phyloP scores from a whole-genome alignment of 75 land plant species.

The Ceratopteris richardii region DNA sequence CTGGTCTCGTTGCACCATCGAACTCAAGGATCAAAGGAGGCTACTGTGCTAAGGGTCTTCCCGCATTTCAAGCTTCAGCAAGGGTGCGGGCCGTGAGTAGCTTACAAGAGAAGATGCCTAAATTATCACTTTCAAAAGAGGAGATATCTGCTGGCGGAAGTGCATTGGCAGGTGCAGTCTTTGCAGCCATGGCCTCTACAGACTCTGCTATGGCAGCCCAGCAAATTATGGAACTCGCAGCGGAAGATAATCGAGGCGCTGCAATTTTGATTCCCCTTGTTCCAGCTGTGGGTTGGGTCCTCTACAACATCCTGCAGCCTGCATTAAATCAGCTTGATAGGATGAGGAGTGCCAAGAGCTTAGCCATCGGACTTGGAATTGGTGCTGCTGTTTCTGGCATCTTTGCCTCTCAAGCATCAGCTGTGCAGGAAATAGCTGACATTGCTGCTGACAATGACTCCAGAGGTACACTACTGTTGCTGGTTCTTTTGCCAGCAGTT shows the following conservation, averaged over 20 bases:
- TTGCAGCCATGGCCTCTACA: slow-evolving; percentile 42
- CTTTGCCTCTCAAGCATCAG: slow-evolving; percentile 19
- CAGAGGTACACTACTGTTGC: slow-evolving; percentile 57
- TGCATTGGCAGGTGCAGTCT: slow-evolving; percentile 30
- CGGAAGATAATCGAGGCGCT: slow-evolving; percentile 57
- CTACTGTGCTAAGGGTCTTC: neutral
- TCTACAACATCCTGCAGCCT: slow-evolving; percentile 79
- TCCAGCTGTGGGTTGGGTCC: slow-evolving; percentile 78
- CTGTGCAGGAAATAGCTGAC: slow-evolving; percentile 35
- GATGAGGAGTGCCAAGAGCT: slow-evolving; percentile 49
- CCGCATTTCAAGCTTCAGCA: neutral
- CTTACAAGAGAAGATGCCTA: neutral
- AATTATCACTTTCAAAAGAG: neutral
- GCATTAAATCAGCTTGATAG: slow-evolving; percentile 75
- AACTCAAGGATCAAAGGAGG: neutral
- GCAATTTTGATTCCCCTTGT: slow-evolving; percentile 49
- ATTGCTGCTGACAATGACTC: slow-evolving; percentile 55
- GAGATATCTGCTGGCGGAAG: neutral
- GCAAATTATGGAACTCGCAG: slow-evolving; percentile 49
- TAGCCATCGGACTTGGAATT: slow-evolving; percentile 36
- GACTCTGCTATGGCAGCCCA: slow-evolving; percentile 71
- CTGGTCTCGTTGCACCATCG: neutral
- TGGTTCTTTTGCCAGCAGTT: slow-evolving; percentile 59
- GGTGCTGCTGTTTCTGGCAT: slow-evolving; percentile 15
- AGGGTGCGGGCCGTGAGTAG: neutral